A percentile compares a stretch with the other conserved stretches of the same genome.
Evolutionary conservation across 106 monocot genomes (phyloP).

Genomic region (Hemerocallis citrina): DNA sequence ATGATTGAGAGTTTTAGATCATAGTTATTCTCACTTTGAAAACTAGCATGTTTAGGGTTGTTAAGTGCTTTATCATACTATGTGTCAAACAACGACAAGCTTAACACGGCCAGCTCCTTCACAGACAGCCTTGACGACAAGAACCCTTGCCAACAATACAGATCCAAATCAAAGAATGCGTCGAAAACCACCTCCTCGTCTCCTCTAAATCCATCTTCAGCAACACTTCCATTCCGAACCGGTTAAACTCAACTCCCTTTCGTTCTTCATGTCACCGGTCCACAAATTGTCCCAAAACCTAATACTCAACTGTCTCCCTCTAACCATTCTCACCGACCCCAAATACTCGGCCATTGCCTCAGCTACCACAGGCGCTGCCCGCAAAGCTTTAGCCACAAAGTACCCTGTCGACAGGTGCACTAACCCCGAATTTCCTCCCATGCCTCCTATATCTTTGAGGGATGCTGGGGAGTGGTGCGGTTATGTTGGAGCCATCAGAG

Average conservation of each 20-base stretch:
- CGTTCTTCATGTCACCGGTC: slow-evolving; percentile 16
- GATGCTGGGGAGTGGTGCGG: slow-evolving; percentile 12
- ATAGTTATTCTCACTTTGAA: no score
- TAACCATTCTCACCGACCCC: slow-evolving; percentile 20
- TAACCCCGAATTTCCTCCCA: slow-evolving; percentile 12
- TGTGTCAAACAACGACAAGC: slow-evolving; percentile 20
- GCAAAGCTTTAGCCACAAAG: slow-evolving; percentile 16
- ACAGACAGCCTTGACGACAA: slow-evolving; percentile 16
- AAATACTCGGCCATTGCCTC: slow-evolving; percentile 26
- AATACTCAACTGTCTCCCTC: slow-evolving; percentile 11
- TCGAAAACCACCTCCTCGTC: slow-evolving; percentile 27
- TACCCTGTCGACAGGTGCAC: slow-evolving; percentile 30
- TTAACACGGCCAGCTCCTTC: slow-evolving; percentile 14
- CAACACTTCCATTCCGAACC: slow-evolving; percentile 34
- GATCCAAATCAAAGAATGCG: slow-evolving; percentile 29
- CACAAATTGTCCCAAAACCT: slow-evolving; percentile 20
- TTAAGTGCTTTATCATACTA: no score
- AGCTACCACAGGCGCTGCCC: slow-evolving; percentile 3
- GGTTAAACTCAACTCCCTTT: slow-evolving; percentile 26
- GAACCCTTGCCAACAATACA: slow-evolving; percentile 21
- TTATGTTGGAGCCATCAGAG: slow-evolving; percentile 16
- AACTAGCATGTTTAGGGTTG: no score
- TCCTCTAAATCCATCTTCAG: slow-evolving; percentile 23
- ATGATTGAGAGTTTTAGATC: no score
- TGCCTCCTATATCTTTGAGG: slow-evolving; percentile 15